Evolutionary conservation across 176 grass and related monocot species (phyloP), one percentile per base, ranked within the genome.

Genomic region (Pontederia paniculata): DNA sequence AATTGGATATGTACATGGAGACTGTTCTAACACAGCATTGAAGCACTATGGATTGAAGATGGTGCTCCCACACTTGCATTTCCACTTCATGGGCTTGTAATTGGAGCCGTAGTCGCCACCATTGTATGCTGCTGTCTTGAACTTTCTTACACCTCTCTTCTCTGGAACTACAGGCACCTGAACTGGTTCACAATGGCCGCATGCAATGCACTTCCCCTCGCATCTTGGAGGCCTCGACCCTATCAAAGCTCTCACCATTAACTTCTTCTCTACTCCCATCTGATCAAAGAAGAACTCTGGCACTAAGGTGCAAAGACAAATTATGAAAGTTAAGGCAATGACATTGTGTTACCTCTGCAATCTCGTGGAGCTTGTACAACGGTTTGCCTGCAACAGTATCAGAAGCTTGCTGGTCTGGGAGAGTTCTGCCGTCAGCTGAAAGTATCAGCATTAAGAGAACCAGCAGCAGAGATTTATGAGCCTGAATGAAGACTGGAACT

Each of bases 31-130:
- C n/a, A n/a, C n/a, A n/a, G n/a, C n/a, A n/a, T n/a, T n/a, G n/a
- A n/a, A n/a, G n/a, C n/a, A n/a, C 28, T 57, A 82, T 1, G 84
- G 78, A 60, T 72, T 74, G 49, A 76, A 42, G 25, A 88, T 82
- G 15, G 65, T 44, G 17, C 55, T 44, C 28, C 84, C 72, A 10
- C 84, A 88, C 72, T 79, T 88, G 84, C 84, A 88, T 56, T 80
- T 76, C 84, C 79, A 88, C 66, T 75, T 76, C 63, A 88, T 52
- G 0, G 84, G 79, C 75, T 82, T 88, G 75, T 88, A 88, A 71
- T 88, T 88, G 75, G 84, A 82, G 71, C 74, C 15, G 58, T 42
- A 21, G 20, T 66, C 63, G 23, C 14, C 23, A 14, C 9, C 47
- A 9, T 22, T 19, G 31, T 16, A 17, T 46, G 47, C 18, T 8